Conservation (phyloP, 2,329 filamentous ascomycete genomes). For the Myriosclerotinia duriaeana region DNA sequence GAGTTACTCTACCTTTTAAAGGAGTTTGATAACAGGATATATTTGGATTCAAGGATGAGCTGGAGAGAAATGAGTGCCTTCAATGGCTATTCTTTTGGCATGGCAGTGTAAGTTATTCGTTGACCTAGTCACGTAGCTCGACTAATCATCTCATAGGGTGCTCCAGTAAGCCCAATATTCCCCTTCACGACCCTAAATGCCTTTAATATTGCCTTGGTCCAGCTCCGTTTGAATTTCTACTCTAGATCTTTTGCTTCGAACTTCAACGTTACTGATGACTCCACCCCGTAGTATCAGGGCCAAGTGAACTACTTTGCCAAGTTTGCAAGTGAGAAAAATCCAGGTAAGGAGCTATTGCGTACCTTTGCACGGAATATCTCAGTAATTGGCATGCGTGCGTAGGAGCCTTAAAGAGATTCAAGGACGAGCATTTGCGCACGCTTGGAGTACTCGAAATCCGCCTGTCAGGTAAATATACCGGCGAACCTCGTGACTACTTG, state of each 20-base stretch:
- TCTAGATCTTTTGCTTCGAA: too few relatives aligned
- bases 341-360: neutral
- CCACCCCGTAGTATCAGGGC: constrained; percentile 12
- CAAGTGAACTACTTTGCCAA: constrained; percentile 23
- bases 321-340: constrained; percentile 19
- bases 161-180: neutral
- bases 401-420: constrained; percentile 52
- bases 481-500: constrained; percentile 51
- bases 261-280: neutral
- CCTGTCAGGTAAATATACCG: constrained; percentile 52
- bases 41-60: constrained; percentile 53
- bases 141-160: constrained; percentile 10
- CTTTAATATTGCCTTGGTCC: too few relatives aligned
- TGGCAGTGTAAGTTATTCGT: constrained; percentile 42
- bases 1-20: constrained; percentile 54
- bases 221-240: neutral
- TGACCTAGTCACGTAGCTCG: neutral
- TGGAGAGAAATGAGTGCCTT: constrained; percentile 49
- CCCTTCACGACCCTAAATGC: neutral
- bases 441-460: constrained; percentile 57
- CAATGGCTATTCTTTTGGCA: constrained; percentile 60
- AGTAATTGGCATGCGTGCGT: neutral
- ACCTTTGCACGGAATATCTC: neutral
- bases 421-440: constrained; percentile 52
- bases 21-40: constrained; percentile 46